phyloP scores from a whole-genome alignment of 768 basidiomycete genomes.

The Fomitopsis pulvina region DNA sequence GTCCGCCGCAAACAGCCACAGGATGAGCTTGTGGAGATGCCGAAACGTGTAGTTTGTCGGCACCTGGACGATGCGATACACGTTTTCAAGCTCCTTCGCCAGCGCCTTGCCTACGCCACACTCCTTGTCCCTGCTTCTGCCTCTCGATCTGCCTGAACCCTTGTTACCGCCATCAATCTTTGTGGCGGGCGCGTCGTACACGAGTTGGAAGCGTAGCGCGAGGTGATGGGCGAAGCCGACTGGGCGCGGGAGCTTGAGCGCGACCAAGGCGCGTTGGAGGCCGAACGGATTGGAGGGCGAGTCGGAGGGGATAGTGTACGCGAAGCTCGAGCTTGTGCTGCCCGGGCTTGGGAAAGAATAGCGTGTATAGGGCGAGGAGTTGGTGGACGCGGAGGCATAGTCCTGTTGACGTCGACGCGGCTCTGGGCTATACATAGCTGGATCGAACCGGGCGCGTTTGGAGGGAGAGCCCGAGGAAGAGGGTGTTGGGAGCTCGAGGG shows the following conservation, averaged over 20 bases:
- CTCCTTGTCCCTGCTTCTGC: not conserved
- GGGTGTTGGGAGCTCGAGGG: too few relatives aligned
- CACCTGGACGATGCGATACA: conserved; percentile 62
- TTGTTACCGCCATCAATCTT: not conserved
- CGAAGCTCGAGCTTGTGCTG: conserved; percentile 10
- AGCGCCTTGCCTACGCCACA: not conserved
- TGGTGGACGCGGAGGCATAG: conserved; percentile 15
- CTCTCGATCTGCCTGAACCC: not conserved
- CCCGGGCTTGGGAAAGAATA: conserved; percentile 1
- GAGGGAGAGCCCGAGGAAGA: too few relatives aligned
- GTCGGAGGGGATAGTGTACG: conserved; percentile 43
- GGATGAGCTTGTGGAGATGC: conserved; percentile 55
- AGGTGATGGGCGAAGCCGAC: conserved; percentile 56
- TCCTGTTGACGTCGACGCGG: too few relatives aligned
- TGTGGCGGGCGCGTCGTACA: conserved; percentile 26
- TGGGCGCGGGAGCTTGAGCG: conserved; percentile 30
- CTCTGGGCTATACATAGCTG: too few relatives aligned
- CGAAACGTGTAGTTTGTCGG: conserved; percentile 65
- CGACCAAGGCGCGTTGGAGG: conserved; percentile 35
- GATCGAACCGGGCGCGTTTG: too few relatives aligned
- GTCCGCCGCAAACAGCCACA: conserved; percentile 46
- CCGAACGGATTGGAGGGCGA: conserved; percentile 71
- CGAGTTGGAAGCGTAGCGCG: conserved; percentile 56
- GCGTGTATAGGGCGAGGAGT: conserved; percentile 26
- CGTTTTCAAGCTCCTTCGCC: conserved; percentile 32